phyloP scores from a whole-genome alignment of 2,329 filamentous ascomycete genomes.

The Hortaea werneckii region DNA sequence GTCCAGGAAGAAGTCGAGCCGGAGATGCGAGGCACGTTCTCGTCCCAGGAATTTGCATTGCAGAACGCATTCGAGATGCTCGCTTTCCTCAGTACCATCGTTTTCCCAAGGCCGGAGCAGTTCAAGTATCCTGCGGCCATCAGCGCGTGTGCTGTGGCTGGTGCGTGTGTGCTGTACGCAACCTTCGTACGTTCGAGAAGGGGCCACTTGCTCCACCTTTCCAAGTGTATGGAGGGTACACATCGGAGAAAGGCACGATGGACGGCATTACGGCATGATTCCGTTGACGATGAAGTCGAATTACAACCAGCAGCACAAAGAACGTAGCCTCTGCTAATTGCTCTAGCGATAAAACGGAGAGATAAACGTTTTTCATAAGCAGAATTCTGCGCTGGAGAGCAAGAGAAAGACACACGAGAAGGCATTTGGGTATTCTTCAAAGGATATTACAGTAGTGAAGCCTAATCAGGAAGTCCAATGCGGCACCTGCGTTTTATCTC shows the following conservation, averaged over 20 bases:
- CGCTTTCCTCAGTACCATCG: constrained; percentile 55
- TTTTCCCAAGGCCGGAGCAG: constrained; percentile 52
- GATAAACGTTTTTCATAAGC: too few relatives aligned
- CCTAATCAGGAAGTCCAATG: constrained; percentile 13
- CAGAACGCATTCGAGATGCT: constrained; percentile 63
- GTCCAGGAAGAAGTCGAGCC: constrained; percentile 35
- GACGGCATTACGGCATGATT: constrained; percentile 1
- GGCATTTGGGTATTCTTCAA: too few relatives aligned
- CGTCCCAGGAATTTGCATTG: constrained; percentile 54
- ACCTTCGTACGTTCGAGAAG: constrained; percentile 47
- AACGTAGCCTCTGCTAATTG: too few relatives aligned
- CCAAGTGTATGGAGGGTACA: constrained; percentile 3
- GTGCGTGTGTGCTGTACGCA: constrained; percentile 44
- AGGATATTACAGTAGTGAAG: too few relatives aligned
- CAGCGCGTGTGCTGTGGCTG: constrained; percentile 44
- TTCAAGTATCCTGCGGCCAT: constrained; percentile 53
- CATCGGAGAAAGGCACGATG: constrained; percentile 1
- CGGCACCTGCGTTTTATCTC: constrained; percentile 19
- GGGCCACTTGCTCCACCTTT: constrained; percentile 49
- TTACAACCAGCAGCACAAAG: neutral
- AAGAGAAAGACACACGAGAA: too few relatives aligned
- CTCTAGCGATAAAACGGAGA: too few relatives aligned
- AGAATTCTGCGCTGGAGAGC: too few relatives aligned
- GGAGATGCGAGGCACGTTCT: constrained; percentile 53
- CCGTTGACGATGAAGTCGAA: neutral